Base-by-base conservation (phyloP, 352 stramenopile genomes). In the Phytophthora pseudosyringae region DNA sequence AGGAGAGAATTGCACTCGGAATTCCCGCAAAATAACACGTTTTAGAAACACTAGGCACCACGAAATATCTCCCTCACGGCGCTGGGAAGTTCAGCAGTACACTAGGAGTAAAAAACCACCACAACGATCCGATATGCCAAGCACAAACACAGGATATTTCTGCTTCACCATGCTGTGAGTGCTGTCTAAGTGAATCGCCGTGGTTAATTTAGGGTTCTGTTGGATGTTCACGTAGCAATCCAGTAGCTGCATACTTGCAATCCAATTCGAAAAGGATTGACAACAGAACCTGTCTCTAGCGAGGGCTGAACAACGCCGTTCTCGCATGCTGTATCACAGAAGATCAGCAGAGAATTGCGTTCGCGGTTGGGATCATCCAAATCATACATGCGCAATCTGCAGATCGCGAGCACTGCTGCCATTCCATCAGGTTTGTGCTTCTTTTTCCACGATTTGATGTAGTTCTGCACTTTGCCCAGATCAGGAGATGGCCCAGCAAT, bases 111-210 rank as follows among this genome's bases (percentile, higher is more conserved):
- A n/a, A n/a, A n/a, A n/a, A n/a, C n/a, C n/a, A n/a, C n/a, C n/a
- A n/a, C n/a, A n/a, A n/a, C n/a, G n/a, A n/a, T n/a, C n/a, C n/a
- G n/a, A n/a, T n/a, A n/a, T n/a, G n/a, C n/a, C n/a, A n/a, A n/a
- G n/a, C n/a, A n/a, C n/a, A n/a, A n/a, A n/a, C n/a, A n/a, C n/a
- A n/a, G n/a, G n/a, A n/a, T n/a, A n/a, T n/a, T n/a, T n/a, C n/a
- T n/a, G n/a, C n/a, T n/a, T n/a, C n/a, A n/a, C n/a, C 21, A 48
- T 47, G 10, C 50, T 58, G 26, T 47, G 35, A 4, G 36, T 58
- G 3, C 36, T 58, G 10, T 58, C 13, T 12, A 58, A 21, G 16
- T 58, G 50, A 11, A 58, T 0, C 3, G 48, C 5, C 2, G 36
- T 13, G 3, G 18, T 31, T 15, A 47, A 18, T 18, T 2, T 6